Evolutionary conservation across 2,329 filamentous ascomycete genomes (phyloP), one percentile per base, ranked within the genome.

Genomic region (Hypomyces rosellus): DNA sequence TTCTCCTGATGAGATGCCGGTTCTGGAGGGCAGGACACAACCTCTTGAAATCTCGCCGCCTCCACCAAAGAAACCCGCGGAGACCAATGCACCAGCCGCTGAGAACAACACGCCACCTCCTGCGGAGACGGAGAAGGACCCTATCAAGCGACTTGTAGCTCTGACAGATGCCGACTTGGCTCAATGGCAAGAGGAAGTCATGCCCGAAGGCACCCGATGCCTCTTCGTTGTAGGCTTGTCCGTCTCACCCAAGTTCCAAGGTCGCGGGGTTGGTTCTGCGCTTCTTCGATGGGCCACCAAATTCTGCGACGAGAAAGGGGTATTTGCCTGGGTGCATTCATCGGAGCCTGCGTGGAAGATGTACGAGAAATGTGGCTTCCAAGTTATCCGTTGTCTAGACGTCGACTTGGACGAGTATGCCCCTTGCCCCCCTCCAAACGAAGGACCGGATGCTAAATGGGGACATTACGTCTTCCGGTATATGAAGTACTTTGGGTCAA

Each of bases 311-410:
- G 46, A 57, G 5, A 47, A 58, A 30, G 54, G 56, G 3, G 60
- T 59, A 8, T 63, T 67, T 39, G 61, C 59, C 34, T 69, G 66
- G 66, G 66, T 66, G 43, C 64, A 68, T 50, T 63, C 66, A 14
- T 69, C 65, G 6, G 63, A 66, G 50, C 57, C 55, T 5, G 63
- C 56, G 1, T 63, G 58, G 56, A 46, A 25, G n/a, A 54, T 63
- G 49, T 69, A 65, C 38, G 55, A 55, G 34, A 63, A 62, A 53
- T 54, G 55, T 30, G 65, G 64, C 1, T 69, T 65, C 40, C 56
- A 60, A 44, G 53, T 61, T 7, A 59, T 63, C 7, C 61, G 62
- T 6, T 57, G 44, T 13, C 56, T 68, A 14, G 60, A 63, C 13
- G 36, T 68, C 13, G 58, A 65, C 42, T 48, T 69, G 54, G 65